Base-by-base conservation (phyloP, 2,329 filamentous ascomycete genomes). In the Zasmidium cellare region DNA sequence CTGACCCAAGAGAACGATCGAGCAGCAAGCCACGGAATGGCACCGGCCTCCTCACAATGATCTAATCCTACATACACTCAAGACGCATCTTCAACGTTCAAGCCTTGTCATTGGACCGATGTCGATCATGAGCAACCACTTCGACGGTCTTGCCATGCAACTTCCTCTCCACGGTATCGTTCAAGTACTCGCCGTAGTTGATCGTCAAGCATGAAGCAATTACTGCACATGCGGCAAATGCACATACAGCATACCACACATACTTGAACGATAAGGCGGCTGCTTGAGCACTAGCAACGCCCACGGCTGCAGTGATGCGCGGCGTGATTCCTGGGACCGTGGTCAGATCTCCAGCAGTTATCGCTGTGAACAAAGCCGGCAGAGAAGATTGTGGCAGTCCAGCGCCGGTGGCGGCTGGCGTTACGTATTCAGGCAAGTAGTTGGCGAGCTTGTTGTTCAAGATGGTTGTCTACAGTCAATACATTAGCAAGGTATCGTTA, bases 141-240 rank as follows among this genome's bases (percentile, higher is more conserved):
- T 19, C 12, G 12, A 52, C 35, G n/a, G 50, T 52, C 50, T 52
- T 52, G 9, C 25, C 49, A 20, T 52, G 50, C n/a, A 44, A 20
- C 35, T 38, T 44, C 3, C 50, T 35, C 35, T 44, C 31, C 31
- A 52, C 50, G 20, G 50, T 52, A 35, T 52, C 50, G 50, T 44
- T 24, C n/a, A 52, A 35, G 23, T 44, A 44, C 20, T 44, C 50
- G 31, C 50, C 50, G 49, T 51, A 51, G 28, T 51, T 51, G 31
- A 52, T 52, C 35, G 50, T 44, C 25, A 52, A 45, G 35, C 50
- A 52, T n/a, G 50, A 31, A n/a, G 50, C 50, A 14, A 52, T 20
- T 7, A 52, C 50, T 12, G 50, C n/a, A 24, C 50, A 52, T 12
- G 50, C 50, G 2, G 50, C 50, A 45, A 44, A 52, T 9, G 50